phyloP scores from a whole-genome alignment of 1,284 basidiomycete species.

The Mrakiaceae sp. region DNA sequence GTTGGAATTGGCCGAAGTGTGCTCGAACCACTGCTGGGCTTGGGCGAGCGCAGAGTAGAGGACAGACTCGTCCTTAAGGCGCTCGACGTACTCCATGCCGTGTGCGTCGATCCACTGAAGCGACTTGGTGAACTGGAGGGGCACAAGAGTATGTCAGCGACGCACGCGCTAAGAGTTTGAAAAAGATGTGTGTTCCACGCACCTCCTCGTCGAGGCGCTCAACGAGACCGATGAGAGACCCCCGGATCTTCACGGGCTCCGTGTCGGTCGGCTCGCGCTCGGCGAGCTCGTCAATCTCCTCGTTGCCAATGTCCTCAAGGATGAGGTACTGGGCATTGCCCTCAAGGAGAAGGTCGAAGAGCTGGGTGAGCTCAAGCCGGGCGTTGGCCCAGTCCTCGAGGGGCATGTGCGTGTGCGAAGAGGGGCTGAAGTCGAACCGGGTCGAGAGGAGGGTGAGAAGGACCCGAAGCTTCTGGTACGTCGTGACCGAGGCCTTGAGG shows the following conservation, averaged over 20 bases:
- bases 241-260: conserved; percentile 49
- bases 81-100: conserved; percentile 94
- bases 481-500: conserved; percentile 63
- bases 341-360: conserved; percentile 67
- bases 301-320: conserved; percentile 46
- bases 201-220: conserved; percentile 91
- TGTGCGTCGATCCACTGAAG: conserved; percentile 98
- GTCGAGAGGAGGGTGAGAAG: conserved; percentile 87
- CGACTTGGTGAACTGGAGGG: conserved; percentile 69
- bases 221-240: conserved; percentile 86
- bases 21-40: conserved; percentile 84
- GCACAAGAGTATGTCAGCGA: background rate
- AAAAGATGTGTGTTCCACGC: conserved; percentile 9
- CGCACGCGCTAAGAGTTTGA: background rate
- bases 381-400: conserved; percentile 83
- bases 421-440: conserved; percentile 93
- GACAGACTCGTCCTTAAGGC: conserved; percentile 86
- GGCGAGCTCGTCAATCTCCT: conserved; percentile 31
- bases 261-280: conserved; percentile 40
- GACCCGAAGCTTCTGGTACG: conserved; percentile 90
- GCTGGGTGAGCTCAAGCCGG: conserved; percentile 75
- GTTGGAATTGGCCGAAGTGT: conserved; percentile 60
- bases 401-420: conserved; percentile 67
- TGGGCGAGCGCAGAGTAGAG: conserved; percentile 89
- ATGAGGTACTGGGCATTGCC: conserved; percentile 77